phyloP scores from a whole-genome alignment of 1,284 basidiomycete genomes.

The Marasmius tenuissimus region DNA sequence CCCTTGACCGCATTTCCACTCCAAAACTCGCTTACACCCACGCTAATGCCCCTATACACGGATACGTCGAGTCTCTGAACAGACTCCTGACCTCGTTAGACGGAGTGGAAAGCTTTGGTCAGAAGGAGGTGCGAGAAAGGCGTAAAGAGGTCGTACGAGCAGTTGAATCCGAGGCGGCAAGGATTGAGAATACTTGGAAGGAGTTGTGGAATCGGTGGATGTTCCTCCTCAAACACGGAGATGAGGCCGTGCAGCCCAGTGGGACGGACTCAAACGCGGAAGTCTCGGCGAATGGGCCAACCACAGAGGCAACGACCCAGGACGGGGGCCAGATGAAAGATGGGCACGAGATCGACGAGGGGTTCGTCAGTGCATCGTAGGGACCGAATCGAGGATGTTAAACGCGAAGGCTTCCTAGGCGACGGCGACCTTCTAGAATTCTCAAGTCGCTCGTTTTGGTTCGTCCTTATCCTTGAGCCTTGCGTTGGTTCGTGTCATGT shows the following conservation, averaged over 20 bases:
- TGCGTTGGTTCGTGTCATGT: no score
- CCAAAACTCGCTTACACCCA: slow-evolving; percentile 49
- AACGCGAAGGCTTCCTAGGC: no score
- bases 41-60: slow-evolving; percentile 50
- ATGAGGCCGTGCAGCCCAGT: background rate
- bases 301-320: background rate
- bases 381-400: background rate
- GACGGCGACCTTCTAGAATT: no score
- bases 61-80: slow-evolving; percentile 47
- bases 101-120: slow-evolving; percentile 64
- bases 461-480: no score
- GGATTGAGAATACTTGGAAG: slow-evolving; percentile 1
- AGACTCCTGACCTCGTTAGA: slow-evolving; percentile 66
- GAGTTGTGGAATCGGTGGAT: background rate
- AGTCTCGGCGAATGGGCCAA: background rate
- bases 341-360: background rate
- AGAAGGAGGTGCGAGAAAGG: slow-evolving; percentile 51
- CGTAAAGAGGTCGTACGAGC: slow-evolving; percentile 57
- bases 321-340: background rate
- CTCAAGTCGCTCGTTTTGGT: no score
- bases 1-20: background rate
- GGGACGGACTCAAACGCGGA: background rate
- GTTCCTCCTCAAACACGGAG: background rate
- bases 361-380: background rate
- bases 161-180: slow-evolving; percentile 54